Evolutionary conservation across 2,329 filamentous ascomycete genomes (phyloP), one percentile per base, ranked within the genome.

Genomic region (Aspergillus uvarum): DNA sequence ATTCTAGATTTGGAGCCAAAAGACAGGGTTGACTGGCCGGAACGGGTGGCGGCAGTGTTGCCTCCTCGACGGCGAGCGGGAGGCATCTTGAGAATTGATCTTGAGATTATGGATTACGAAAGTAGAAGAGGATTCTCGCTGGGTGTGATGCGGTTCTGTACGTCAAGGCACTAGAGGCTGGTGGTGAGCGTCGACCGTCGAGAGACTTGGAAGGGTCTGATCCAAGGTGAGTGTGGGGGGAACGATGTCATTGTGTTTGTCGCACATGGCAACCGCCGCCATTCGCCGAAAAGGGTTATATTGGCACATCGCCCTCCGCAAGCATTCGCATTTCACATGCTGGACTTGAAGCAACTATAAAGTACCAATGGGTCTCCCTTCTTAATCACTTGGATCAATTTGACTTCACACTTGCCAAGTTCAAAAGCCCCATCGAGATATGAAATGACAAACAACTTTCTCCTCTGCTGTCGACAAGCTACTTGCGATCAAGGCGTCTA

Each of bases 1-100:
- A 89, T 80, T 75, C 81, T 81, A 42, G 80, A 78, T 63, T 81
- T 79, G 62, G 79, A 77, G 66, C 85, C 81, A 77, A 89, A 89
- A 44, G 85, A 83, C 66, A 89, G 83, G n/a, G 83, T 87, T 7
- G 83, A 79, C 73, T 87, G 85, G 59, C 78, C 74, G 50, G 75
- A 67, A 65, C 78, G 73, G 61, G 79, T 69, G 47, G 78, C 69
- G 60, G 74, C 67, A 52, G 78, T 72, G 29, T 67, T 66, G 61
- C 71, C 72, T 35, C 68, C 65, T 59, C 71, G 70, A 47, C 78
- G 77, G 63, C 77, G 77, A 52, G 72, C 65, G 35, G 77, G 68
- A 51, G 79, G 77, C 80, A 81, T 81, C 24, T 61, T 56, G 47
- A n/a, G 4, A 35, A 2, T 12, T 48, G n/a, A 16, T 31, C 3